A percentile compares a stretch with the other conserved stretches of the same genome.
Conservation (phyloP, 2,329 filamentous ascomycete species). For the Aspergillus tamarii region DNA sequence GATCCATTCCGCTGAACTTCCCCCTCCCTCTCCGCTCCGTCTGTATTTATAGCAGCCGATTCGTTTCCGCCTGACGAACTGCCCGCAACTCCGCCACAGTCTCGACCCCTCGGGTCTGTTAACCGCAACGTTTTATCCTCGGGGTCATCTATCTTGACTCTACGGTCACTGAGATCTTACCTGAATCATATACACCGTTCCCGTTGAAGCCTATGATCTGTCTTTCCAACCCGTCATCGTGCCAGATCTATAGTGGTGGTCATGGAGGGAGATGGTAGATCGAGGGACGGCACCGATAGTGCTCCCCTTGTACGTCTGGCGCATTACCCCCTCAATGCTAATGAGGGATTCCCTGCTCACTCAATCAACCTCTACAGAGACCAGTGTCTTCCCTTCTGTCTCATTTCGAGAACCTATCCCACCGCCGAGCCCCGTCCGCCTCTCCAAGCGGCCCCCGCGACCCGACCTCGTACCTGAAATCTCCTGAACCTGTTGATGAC, state of each 20-base stretch:
- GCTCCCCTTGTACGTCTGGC: constrained; percentile 40
- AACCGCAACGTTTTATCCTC: constrained; percentile 2
- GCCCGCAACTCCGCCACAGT: constrained; percentile 10
- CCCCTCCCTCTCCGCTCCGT: constrained; percentile 4
- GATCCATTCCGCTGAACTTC: constrained; percentile 9
- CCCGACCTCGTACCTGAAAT: constrained; percentile 32
- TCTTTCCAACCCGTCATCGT: constrained; percentile 23
- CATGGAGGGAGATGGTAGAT: constrained; percentile 41
- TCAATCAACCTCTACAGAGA: constrained; percentile 35
- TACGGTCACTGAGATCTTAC: not conserved
- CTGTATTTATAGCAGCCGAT: constrained; percentile 2
- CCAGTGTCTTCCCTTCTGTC: constrained; percentile 54
- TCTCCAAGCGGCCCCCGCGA: constrained; percentile 32
- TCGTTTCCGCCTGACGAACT: constrained; percentile 7
- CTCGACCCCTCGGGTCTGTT: constrained; percentile 4
- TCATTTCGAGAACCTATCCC: constrained; percentile 53
- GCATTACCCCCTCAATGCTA: constrained; percentile 12
- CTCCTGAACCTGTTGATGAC: constrained; percentile 38
- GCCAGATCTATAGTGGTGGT: constrained; percentile 31
- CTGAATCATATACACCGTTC: not conserved
- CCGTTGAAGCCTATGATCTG: constrained; percentile 33
- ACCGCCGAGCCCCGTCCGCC: constrained; percentile 36
- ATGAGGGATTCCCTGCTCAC: constrained; percentile 13
- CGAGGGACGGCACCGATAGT: constrained; percentile 39
- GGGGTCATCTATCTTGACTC: not conserved